Conservation (phyloP, 2,329 filamentous ascomycete species). For the Grosmannia clavigera region DNA sequence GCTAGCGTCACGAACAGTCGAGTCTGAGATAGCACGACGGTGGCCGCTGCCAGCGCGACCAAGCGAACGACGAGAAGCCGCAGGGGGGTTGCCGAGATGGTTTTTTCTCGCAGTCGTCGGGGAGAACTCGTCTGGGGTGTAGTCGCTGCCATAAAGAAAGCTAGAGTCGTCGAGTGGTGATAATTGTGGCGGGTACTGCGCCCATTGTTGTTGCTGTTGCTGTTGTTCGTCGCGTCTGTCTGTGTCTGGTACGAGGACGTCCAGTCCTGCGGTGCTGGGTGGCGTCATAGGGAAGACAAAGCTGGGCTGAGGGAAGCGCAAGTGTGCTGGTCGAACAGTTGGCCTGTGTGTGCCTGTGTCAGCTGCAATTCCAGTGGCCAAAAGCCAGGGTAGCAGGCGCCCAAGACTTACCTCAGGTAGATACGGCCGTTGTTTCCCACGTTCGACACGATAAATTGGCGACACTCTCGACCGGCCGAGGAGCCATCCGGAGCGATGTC, state of each 20-base stretch:
- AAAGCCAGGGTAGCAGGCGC: background rate
- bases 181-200: background rate
- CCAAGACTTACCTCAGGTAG: conserved; percentile 54
- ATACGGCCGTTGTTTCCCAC: conserved; percentile 75
- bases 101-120: conserved; percentile 15
- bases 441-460: conserved; percentile 69
- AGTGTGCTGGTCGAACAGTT: conserved; percentile 46
- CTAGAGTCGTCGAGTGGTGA: background rate
- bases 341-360: conserved; percentile 31
- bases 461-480: conserved; percentile 50
- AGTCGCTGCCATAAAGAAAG: conserved; percentile 23
- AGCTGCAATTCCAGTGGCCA: background rate
- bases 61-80: background rate
- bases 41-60: conserved; percentile 24
- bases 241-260: conserved; percentile 25
- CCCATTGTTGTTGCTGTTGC: background rate
- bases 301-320: conserved; percentile 47
- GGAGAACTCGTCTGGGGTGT: conserved; percentile 28
- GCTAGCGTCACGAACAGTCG: conserved; percentile 56
- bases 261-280: conserved; percentile 44
- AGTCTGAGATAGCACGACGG: conserved; percentile 62
- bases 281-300: conserved; percentile 50
- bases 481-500: conserved; percentile 47
- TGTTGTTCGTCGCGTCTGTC: conserved; percentile 15
- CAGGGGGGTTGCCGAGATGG: background rate